phyloP scores from a whole-genome alignment of 108 stramenopile genomes.

The Discostella stelligeroides region DNA sequence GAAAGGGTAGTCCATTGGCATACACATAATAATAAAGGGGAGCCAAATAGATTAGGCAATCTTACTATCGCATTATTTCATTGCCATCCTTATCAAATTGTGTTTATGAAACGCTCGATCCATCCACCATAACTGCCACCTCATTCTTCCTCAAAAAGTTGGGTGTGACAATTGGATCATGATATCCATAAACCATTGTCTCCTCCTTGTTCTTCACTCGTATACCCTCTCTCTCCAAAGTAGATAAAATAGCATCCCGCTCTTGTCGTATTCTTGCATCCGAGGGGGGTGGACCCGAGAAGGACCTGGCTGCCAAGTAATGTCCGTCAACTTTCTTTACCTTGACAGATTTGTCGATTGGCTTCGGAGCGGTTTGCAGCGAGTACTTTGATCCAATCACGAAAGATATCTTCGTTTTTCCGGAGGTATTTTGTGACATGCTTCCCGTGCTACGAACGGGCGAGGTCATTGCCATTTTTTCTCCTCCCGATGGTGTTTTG shows the following conservation, averaged over 20 bases:
- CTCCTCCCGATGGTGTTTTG: conserved; percentile 6
- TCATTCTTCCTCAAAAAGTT: conserved; percentile 68
- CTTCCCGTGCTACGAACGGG: conserved; percentile 53
- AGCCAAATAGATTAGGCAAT: conserved; percentile 33
- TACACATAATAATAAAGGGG: no score
- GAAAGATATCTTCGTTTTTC: conserved; percentile 60
- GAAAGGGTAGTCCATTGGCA: conserved; percentile 80
- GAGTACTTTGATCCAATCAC: conserved; percentile 68
- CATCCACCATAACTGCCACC: conserved; percentile 62
- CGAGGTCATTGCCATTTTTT: conserved; percentile 73
- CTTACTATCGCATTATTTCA: conserved; percentile 15
- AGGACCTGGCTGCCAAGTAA: conserved; percentile 56
- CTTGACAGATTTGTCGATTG: conserved; percentile 50
- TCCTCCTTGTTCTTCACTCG: conserved; percentile 31
- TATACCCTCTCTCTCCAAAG: conserved; percentile 50
- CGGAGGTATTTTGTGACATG: not conserved
- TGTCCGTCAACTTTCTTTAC: conserved; percentile 52
- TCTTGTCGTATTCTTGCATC: conserved; percentile 54
- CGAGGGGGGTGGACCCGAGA: conserved; percentile 63
- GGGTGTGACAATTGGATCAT: conserved; percentile 72
- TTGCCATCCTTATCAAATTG: not conserved
- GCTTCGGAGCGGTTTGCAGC: conserved; percentile 58
- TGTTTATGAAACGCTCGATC: conserved; percentile 18
- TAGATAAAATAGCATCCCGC: conserved; percentile 31
- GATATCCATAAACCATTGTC: conserved; percentile 72